These are phyloP conservation scores for Tricharina praecox DNA, from an alignment of 495 filamentous ascomycete genomes.

Conservation along the genomic window DNA sequence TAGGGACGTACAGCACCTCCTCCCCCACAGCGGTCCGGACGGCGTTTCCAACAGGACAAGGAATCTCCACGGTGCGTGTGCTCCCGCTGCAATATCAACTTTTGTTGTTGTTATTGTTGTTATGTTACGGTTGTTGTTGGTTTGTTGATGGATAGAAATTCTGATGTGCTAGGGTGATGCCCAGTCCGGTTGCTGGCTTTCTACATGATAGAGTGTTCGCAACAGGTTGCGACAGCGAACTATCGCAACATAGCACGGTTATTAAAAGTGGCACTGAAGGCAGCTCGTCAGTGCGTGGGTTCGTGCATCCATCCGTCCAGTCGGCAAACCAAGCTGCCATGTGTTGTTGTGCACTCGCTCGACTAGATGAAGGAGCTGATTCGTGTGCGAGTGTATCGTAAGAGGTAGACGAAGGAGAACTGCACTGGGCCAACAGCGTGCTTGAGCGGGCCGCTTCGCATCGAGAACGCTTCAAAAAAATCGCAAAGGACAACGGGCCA, in stretches of 20 bases:
- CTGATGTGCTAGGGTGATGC: no score
- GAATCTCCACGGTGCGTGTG: background rate
- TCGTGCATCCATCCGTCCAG: constrained; percentile 15
- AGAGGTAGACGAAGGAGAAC: constrained; percentile 29
- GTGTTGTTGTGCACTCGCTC: no score
- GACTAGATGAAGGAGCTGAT: no score
- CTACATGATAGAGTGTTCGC: constrained; percentile 47
- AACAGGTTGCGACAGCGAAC: constrained; percentile 28
- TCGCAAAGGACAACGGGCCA: constrained; percentile 13
- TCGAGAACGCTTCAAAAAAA: constrained; percentile 38
- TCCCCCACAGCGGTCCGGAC: no score
- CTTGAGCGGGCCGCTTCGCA: constrained; percentile 49
- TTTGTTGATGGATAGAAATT: no score
- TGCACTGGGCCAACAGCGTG: constrained; percentile 40
- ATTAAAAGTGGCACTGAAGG: constrained; percentile 50
- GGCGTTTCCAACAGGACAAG: no score
- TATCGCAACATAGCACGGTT: constrained; percentile 36
- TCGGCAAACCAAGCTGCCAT: background rate
- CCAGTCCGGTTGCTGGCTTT: constrained; percentile 53
- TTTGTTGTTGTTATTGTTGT: no score
- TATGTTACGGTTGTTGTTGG: no score
- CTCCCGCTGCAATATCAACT: no score
- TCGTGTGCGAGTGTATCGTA: no score
- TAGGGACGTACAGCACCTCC: no score
- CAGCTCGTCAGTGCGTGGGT: constrained; percentile 50